These are phyloP conservation scores for Phyllostachys edulis DNA, from an alignment of 176 grass and related monocot species.

Conservation along the genomic window DNA sequence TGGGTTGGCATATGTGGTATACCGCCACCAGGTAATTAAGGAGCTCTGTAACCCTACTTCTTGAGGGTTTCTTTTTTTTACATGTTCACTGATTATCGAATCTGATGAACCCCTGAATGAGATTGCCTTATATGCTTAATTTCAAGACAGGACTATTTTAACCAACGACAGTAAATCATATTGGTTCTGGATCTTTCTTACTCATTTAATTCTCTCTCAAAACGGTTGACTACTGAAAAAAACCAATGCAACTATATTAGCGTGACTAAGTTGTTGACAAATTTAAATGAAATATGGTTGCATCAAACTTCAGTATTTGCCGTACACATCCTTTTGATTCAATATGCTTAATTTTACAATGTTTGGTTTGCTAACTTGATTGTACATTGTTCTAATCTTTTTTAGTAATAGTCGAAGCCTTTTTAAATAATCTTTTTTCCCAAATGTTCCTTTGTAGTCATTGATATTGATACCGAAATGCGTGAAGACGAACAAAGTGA, in stretches of 20 bases:
- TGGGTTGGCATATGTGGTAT: conserved; percentile 77
- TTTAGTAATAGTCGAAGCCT: too few species aligned
- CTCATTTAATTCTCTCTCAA: background rate
- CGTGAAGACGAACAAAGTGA: too few species aligned
- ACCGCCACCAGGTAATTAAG: conserved; percentile 76
- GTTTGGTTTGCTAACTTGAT: background rate
- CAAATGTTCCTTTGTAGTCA: too few species aligned
- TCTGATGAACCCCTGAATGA: background rate
- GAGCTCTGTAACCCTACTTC: background rate
- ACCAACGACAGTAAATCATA: background rate
- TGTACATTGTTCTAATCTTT: conserved; percentile 21
- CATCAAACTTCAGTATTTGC: background rate
- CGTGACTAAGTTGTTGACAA: background rate
- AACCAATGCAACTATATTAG: background rate
- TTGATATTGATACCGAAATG: too few species aligned
- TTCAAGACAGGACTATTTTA: background rate
- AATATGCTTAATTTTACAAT: background rate
- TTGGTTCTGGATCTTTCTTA: background rate
- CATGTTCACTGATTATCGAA: background rate
- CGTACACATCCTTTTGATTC: background rate
- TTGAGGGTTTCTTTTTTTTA: background rate
- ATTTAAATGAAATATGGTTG: background rate
- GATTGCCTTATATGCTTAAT: background rate
- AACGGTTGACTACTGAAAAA: background rate
- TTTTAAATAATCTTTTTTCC: too few species aligned